phyloP scores from a whole-genome alignment of 371 early-diverging fungal species.

The Mortierella sp. region DNA sequence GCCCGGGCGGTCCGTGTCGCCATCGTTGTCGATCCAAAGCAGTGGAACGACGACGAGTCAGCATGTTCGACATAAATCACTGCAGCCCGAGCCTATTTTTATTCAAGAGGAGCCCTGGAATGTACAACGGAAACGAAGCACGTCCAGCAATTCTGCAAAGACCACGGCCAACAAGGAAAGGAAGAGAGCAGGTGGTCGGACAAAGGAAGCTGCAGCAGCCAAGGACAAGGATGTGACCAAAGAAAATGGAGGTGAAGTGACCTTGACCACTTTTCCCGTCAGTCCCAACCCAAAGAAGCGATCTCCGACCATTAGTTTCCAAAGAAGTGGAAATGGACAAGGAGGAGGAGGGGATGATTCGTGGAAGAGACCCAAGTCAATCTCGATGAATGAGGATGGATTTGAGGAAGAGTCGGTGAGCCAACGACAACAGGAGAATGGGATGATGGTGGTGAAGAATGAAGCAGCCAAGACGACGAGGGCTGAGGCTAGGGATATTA shows the following conservation, averaged over 20 bases:
- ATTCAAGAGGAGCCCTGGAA: slow-evolving; percentile 51
- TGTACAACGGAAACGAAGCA: slow-evolving; percentile 29
- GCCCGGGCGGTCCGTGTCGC: background rate
- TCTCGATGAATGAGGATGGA: background rate
- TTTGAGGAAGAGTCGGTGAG: background rate
- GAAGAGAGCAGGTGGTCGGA: background rate
- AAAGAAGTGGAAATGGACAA: background rate
- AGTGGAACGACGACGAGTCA: background rate
- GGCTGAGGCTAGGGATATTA: slow-evolving; percentile 10
- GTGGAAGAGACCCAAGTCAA: background rate
- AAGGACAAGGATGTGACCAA: no score
- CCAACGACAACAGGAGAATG: background rate
- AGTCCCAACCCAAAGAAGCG: slow-evolving; percentile 15
- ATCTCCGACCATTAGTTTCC: background rate
- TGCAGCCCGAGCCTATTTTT: slow-evolving; percentile 47
- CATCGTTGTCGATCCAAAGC: background rate
- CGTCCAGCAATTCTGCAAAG: background rate
- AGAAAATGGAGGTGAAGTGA: no score
- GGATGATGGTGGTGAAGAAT: background rate
- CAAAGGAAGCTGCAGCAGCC: slow-evolving; percentile 8
- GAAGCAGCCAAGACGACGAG: background rate
- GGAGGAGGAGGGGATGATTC: background rate
- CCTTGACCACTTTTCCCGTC: background rate
- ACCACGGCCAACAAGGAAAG: background rate
- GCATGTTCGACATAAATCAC: background rate